phyloP scores from a whole-genome alignment of 2,329 filamentous ascomycete genomes.

The Stromatinia cepivora region DNA sequence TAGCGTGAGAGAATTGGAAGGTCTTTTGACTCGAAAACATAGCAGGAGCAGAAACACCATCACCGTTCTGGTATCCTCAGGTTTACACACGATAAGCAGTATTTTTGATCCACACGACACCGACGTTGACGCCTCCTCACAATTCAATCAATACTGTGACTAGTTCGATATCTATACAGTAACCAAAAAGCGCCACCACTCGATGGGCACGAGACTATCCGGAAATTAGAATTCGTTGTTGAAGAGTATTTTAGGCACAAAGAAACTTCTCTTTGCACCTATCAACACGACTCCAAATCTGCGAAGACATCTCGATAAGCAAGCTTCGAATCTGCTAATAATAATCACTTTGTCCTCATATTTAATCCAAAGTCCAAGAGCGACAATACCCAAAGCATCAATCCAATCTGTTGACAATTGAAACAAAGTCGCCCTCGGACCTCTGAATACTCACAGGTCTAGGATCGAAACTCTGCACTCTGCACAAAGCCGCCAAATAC shows the following conservation, averaged over 20 bases:
- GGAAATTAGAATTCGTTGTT: background rate
- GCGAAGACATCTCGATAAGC: background rate
- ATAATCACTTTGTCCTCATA: background rate
- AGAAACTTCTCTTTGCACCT: background rate
- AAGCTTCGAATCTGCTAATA: background rate
- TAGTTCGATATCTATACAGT: background rate
- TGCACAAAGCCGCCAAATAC: background rate
- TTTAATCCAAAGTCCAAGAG: background rate
- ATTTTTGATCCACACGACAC: background rate
- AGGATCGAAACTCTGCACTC: background rate
- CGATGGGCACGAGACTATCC: slow-evolving; percentile 9
- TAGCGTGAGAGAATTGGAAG: background rate
- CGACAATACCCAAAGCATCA: slow-evolving; percentile 8
- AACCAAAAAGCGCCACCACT: slow-evolving; percentile 1
- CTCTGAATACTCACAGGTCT: background rate
- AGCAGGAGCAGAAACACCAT: background rate
- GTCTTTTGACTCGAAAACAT: background rate
- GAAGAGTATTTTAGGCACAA: slow-evolving; percentile 7
- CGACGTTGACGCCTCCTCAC: slow-evolving; percentile 1
- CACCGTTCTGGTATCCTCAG: background rate
- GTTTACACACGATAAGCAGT: background rate
- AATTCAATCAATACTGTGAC: background rate
- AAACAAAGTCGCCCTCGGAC: background rate
- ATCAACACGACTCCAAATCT: background rate
- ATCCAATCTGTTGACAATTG: background rate